Conservation (phyloP, 495 filamentous ascomycete genomes). For the Clavariopsis aquatica region DNA sequence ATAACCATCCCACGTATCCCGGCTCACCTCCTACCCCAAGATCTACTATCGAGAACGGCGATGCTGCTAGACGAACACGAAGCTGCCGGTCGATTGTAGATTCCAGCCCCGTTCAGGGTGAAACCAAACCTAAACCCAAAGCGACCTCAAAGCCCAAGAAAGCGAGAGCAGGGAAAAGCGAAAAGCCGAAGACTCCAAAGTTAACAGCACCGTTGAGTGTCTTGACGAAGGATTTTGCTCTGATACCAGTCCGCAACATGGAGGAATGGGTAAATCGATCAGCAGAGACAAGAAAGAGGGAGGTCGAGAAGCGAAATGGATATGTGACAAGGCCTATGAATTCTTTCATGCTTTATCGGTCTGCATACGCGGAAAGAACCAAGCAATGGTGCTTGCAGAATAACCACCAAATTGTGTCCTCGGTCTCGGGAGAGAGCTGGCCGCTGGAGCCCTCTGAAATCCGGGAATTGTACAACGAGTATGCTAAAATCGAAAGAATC, state of each 20-base stretch:
- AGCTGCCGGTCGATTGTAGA: slow-evolving; percentile 50
- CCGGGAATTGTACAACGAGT: slow-evolving; percentile 75
- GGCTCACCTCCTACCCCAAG: slow-evolving; percentile 47
- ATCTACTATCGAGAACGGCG: slow-evolving; percentile 39
- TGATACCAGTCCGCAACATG: slow-evolving; percentile 75
- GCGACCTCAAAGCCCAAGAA: slow-evolving; percentile 54
- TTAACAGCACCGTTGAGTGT: slow-evolving; percentile 73
- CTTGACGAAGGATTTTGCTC: slow-evolving; percentile 65
- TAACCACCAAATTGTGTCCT: slow-evolving; percentile 93
- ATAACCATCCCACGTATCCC: slow-evolving; percentile 35
- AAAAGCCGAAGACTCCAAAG: slow-evolving; percentile 54
- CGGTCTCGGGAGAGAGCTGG: slow-evolving; percentile 83
- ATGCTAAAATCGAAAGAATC: slow-evolving; percentile 76
- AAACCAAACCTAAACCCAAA: slow-evolving; percentile 43
- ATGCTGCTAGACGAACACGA: slow-evolving; percentile 47
- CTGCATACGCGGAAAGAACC: slow-evolving; percentile 82
- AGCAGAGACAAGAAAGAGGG: slow-evolving; percentile 61
- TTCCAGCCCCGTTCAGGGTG: slow-evolving; percentile 37
- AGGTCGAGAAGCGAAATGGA: slow-evolving; percentile 69
- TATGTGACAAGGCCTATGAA: slow-evolving; percentile 95
- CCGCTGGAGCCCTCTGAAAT: slow-evolving; percentile 71
- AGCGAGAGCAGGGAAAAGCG: slow-evolving; percentile 53
- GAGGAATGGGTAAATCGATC: slow-evolving; percentile 76
- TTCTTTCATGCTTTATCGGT: slow-evolving; percentile 97
- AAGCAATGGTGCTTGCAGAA: slow-evolving; percentile 82